Conservation (phyloP, 768 basidiomycete species). For the Tephrocybe sp. region DNA sequence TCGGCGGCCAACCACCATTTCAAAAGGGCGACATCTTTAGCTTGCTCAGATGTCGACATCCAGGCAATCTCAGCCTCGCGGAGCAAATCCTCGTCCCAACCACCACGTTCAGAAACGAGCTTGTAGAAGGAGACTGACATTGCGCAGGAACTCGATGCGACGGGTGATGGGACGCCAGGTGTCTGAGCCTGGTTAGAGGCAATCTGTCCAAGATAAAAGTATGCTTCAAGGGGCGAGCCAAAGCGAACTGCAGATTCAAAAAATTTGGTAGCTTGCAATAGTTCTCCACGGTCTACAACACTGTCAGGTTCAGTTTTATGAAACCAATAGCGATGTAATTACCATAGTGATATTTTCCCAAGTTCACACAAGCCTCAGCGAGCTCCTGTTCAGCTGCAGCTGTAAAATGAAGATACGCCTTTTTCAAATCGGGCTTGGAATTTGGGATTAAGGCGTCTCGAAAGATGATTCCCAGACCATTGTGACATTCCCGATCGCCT, state of each 20-base stretch:
- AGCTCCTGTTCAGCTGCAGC: conserved; percentile 85
- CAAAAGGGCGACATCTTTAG: conserved; percentile 81
- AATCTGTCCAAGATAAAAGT: conserved; percentile 88
- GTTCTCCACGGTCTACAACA: conserved; percentile 62
- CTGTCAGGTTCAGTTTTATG: conserved; percentile 7
- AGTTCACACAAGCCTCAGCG: conserved; percentile 88
- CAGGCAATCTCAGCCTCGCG: conserved; percentile 78
- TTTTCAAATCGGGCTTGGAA: conserved; percentile 58
- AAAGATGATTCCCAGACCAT: conserved; percentile 89
- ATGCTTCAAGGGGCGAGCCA: conserved; percentile 93
- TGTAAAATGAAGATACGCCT: conserved; percentile 65
- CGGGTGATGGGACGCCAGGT: conserved; percentile 38
- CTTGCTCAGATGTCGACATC: conserved; percentile 65
- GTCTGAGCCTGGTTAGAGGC: conserved; percentile 58
- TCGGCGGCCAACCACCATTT: conserved; percentile 97
- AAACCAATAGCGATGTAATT: conserved; percentile 16
- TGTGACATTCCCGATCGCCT: conserved; percentile 85
- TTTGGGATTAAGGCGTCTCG: conserved; percentile 81
- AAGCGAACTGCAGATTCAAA: conserved; percentile 84
- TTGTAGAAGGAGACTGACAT: conserved; percentile 94
- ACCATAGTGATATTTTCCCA: conserved; percentile 81
- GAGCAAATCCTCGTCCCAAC: conserved; percentile 80
- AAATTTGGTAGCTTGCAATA: conserved; percentile 60
- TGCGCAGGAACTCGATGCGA: conserved; percentile 75
- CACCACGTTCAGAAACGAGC: conserved; percentile 85